Base-by-base conservation (phyloP, 164 flowering plant genomes). In the Malania oleifera region DNA sequence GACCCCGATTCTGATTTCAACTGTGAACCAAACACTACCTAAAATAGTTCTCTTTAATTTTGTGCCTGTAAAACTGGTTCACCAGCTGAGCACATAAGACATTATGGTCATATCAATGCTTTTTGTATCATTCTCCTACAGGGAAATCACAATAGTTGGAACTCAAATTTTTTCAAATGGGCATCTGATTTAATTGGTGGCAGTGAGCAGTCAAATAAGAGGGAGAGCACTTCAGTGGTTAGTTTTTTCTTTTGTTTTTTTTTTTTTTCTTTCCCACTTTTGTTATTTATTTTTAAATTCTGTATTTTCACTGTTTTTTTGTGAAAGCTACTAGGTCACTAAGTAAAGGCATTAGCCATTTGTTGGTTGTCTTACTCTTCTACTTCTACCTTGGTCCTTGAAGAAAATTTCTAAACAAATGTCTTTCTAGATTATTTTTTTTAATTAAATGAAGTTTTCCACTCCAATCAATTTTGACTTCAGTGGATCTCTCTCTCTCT, bases 121-220 rank as follows among this genome's bases (percentile, higher is more conserved):
- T 39, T 59, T 25, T 56, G 54, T 37, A 49, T 1, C 24, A 22
- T 56, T 63, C 23, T 48, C 58, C 49, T 71, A 24, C 81, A 89
- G 97, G 82, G 74, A 57, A 69, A 63, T 72, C 65, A 59, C 39
- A 74, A 73, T 18, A 64, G 76, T 66, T 93, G 99, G 99, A 93
- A 93, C 69, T 68, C 81, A 1, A 93, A 93, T 64, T 41, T 93
- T 34, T 62, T 90, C 24, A 90, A 84, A 73, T 93, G 99, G 99
- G 99, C 99, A 46, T 82, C 99, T 67, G 88, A 77, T 56, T 72
- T 93, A 50, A 80, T 93, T 69, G 87, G 91, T 48, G 82, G 96
- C 15, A 67, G 49, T 58, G 85, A 82, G 44, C 74, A 77, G 22
- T 57, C 81, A 8, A 82, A 73, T 68, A 80, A 74, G 70, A 71